Conservation (phyloP, 202 grass and related monocot genomes). For the Setaria viridis region DNA sequence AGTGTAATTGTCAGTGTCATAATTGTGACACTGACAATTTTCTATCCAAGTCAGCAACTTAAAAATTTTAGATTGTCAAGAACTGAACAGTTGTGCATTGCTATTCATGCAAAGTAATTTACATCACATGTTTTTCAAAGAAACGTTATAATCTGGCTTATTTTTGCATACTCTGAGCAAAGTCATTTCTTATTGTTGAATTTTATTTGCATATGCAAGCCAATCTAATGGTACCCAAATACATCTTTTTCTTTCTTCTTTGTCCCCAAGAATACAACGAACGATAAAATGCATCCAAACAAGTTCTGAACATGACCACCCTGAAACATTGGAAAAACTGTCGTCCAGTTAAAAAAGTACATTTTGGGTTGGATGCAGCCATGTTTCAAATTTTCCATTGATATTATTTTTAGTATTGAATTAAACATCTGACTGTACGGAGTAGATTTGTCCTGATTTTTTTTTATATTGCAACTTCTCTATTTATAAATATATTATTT, state of each 20-base stretch:
- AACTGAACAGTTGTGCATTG: background rate
- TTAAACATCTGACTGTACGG: background rate
- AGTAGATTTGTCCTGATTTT: background rate
- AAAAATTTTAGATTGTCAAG: background rate
- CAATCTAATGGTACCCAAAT: background rate
- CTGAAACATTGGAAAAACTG: background rate
- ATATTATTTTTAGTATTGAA: background rate
- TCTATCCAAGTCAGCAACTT: background rate
- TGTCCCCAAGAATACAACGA: background rate
- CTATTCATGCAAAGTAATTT: background rate
- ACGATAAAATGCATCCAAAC: background rate
- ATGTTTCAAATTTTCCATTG: background rate
- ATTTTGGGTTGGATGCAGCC: background rate
- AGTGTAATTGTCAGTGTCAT: background rate
- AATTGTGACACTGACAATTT: background rate
- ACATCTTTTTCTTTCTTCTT: background rate
- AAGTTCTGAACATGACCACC: background rate
- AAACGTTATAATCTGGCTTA: background rate
- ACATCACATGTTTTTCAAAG: conserved; percentile 12
- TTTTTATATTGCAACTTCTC: background rate
- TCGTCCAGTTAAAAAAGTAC: background rate
- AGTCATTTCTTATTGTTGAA: background rate
- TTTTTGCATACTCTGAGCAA: background rate
- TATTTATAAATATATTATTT: background rate
- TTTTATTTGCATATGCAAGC: background rate